Evolutionary conservation across 371 early-diverging fungal species (phyloP).

Genomic region (Apophysomyces variabilis): DNA sequence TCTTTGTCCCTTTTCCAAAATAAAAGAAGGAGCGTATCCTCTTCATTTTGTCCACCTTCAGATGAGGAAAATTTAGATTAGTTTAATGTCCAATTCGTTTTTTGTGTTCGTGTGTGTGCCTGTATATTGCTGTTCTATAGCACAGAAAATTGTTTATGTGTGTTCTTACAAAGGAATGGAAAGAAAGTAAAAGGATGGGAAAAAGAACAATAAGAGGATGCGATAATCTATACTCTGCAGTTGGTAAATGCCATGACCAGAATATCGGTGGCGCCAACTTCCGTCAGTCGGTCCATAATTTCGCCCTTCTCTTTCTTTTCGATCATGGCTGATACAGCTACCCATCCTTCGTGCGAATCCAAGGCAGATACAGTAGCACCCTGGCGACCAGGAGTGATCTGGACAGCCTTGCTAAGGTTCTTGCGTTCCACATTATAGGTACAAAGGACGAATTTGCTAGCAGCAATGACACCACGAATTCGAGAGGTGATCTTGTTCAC

Average conservation of each 20-base stretch:
- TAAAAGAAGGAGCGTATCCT: background rate
- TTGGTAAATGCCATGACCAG: constrained; percentile 82
- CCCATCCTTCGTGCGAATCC: constrained; percentile 86
- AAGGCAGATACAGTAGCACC: constrained; percentile 89
- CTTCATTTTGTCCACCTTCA: background rate
- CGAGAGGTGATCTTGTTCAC: constrained; percentile 80
- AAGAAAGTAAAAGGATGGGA: background rate
- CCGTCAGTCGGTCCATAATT: constrained; percentile 88
- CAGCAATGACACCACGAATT: constrained; percentile 91
- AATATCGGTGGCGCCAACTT: constrained; percentile 93
- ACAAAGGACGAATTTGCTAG: constrained; percentile 84
- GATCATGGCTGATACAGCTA: constrained; percentile 92
- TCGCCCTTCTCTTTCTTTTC: constrained; percentile 75
- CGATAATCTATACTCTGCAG: constrained; percentile 66
- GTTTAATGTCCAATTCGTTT: too few species aligned
- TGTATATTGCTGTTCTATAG: too few species aligned
- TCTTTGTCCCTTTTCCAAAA: background rate
- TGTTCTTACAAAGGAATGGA: background rate
- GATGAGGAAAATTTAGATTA: background rate
- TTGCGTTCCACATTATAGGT: constrained; percentile 86
- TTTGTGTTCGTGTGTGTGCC: too few species aligned
- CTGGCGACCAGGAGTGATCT: constrained; percentile 90
- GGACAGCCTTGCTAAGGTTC: constrained; percentile 63
- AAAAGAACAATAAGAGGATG: background rate
- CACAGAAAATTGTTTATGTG: too few species aligned